Percentiles rank a stretch among this genome's conserved stretches.
Evolutionary conservation across 768 basidiomycete genomes (phyloP).

Genomic region (Boletus patriciae): DNA sequence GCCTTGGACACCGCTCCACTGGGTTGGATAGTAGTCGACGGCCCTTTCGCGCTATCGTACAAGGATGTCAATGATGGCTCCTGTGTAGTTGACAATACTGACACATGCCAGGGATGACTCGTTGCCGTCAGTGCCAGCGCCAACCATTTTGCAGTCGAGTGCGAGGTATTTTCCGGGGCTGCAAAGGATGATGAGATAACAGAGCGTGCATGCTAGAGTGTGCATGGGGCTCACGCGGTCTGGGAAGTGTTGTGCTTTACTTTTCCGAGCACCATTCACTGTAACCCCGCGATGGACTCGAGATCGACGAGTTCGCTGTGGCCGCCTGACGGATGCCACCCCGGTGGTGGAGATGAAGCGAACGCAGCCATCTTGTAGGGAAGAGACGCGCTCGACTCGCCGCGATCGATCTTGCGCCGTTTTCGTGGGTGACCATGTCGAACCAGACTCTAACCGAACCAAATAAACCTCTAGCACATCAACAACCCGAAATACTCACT

Average conservation of each 20-base stretch:
- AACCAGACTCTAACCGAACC: slow-evolving; percentile 1
- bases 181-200: slow-evolving; percentile 8
- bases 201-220: not conserved
- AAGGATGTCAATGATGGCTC: slow-evolving; percentile 77
- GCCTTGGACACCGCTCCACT: slow-evolving; percentile 81
- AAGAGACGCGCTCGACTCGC: not conserved
- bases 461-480: not conserved
- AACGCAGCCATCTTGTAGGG: not conserved
- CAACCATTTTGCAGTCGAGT: slow-evolving; percentile 70
- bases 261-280: slow-evolving; percentile 54
- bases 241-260: slow-evolving; percentile 42
- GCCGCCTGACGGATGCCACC: too few species aligned
- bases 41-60: slow-evolving; percentile 86
- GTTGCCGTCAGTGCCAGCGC: slow-evolving; percentile 11
- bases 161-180: slow-evolving; percentile 77
- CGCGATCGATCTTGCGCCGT: slow-evolving; percentile 18
- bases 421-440: slow-evolving; percentile 16
- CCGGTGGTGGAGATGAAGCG: slow-evolving; percentile 3
- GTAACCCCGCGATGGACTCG: slow-evolving; percentile 37
- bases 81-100: slow-evolving; percentile 80
- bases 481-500: slow-evolving; percentile 32
- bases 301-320: slow-evolving; percentile 16
- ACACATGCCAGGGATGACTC: slow-evolving; percentile 18
- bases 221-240: slow-evolving; percentile 42
- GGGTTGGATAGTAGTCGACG: slow-evolving; percentile 92